These are phyloP conservation scores for Cystobasidium pallidum DNA, from an alignment of 1,284 basidiomycete genomes.

Conservation along the genomic window DNA sequence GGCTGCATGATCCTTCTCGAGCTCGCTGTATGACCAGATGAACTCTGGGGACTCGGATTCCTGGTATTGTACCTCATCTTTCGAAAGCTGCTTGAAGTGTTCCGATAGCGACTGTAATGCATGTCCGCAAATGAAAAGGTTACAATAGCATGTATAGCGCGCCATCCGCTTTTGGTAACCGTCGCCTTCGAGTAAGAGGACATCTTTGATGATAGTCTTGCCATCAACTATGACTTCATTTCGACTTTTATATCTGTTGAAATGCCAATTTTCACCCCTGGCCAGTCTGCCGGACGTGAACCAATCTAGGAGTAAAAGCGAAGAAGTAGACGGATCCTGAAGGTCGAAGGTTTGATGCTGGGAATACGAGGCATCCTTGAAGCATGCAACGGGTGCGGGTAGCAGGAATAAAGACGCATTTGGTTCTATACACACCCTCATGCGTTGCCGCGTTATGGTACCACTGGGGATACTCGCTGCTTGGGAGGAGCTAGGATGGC, in stretches of 20 bases:
- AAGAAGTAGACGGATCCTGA: slow-evolving; percentile 61
- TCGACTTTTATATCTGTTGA: slow-evolving; percentile 77
- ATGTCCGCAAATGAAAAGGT: slow-evolving; percentile 73
- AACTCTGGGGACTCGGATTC: slow-evolving; percentile 63
- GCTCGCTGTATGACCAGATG: slow-evolving; percentile 73
- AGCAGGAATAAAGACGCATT: slow-evolving; percentile 71
- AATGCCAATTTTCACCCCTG: slow-evolving; percentile 84
- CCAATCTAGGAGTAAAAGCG: slow-evolving; percentile 74
- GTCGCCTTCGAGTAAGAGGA: slow-evolving; percentile 69
- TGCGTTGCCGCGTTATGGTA: slow-evolving; percentile 60
- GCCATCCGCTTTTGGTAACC: slow-evolving; percentile 57
- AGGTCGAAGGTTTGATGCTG: slow-evolving; percentile 73
- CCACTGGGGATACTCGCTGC: slow-evolving; percentile 49
- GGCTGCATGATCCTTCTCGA: slow-evolving; percentile 52
- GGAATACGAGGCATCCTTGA: slow-evolving; percentile 75
- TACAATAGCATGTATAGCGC: slow-evolving; percentile 84
- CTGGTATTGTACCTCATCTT: slow-evolving; percentile 65
- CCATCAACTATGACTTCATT: slow-evolving; percentile 79
- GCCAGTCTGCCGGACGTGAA: slow-evolving; percentile 75
- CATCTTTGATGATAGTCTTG: slow-evolving; percentile 71
- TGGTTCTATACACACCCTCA: slow-evolving; percentile 64
- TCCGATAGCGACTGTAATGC: slow-evolving; percentile 60
- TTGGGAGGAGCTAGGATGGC: slow-evolving; percentile 1
- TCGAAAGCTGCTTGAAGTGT: slow-evolving; percentile 63
- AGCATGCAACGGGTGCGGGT: slow-evolving; percentile 92